Conservation (phyloP, 2,329 filamentous ascomycete genomes). For the Penicillium sp. region DNA sequence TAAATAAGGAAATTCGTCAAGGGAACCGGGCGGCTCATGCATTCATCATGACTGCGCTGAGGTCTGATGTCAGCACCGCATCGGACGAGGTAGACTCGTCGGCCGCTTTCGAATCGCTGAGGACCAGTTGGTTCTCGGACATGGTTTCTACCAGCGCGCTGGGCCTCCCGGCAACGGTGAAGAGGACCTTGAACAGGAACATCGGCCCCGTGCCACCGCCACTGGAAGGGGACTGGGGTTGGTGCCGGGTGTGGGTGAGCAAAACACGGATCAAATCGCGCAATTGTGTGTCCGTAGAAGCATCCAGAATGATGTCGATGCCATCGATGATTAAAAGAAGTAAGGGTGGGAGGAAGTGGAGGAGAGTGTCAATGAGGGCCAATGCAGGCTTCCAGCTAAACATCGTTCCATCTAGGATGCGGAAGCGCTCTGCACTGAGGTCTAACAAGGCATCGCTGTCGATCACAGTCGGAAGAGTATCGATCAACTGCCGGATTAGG, state of each 20-base stretch:
- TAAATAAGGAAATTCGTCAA: constrained; percentile 20
- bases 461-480: constrained; percentile 34
- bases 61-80: constrained; percentile 24
- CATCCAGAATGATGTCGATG: constrained; percentile 31
- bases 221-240: constrained; percentile 15
- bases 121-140: constrained; percentile 31
- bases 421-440: constrained; percentile 35
- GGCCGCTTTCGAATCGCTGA: constrained; percentile 25
- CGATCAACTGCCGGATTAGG: constrained; percentile 37
- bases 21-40: constrained; percentile 20
- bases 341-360: constrained; percentile 35
- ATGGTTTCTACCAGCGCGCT: constrained; percentile 31
- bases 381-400: constrained; percentile 35
- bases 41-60: constrained; percentile 33
- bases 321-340: constrained; percentile 37
- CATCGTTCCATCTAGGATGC: constrained; percentile 32
- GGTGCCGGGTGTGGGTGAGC: constrained; percentile 31
- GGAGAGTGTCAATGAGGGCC: constrained; percentile 34
- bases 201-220: constrained; percentile 23
- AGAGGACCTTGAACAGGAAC: constrained; percentile 34
- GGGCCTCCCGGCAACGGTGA: constrained; percentile 32
- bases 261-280: constrained; percentile 32
- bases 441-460: constrained; percentile 34
- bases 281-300: constrained; percentile 33
- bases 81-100: constrained; percentile 21